phyloP scores from a whole-genome alignment of 2,329 filamentous ascomycete genomes.

The Lasiodiplodia sp. region DNA sequence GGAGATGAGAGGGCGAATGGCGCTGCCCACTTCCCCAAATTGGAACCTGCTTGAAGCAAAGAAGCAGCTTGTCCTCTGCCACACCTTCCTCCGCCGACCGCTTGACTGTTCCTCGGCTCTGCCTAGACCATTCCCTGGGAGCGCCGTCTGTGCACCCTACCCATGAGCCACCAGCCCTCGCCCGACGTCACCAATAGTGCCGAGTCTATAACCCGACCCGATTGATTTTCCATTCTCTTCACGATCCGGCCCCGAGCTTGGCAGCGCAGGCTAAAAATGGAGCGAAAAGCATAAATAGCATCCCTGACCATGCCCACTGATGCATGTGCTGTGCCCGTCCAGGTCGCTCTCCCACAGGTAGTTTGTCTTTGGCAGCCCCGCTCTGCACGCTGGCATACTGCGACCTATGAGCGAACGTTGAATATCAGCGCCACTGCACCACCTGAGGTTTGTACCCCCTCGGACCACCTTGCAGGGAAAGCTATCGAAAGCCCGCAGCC shows the following conservation, averaged over 20 bases:
- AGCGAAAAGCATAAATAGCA: neutral
- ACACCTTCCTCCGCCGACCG: neutral
- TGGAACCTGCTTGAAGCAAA: neutral
- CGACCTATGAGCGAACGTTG: neutral
- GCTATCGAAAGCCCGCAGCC: constrained; percentile 23
- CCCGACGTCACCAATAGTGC: constrained; percentile 8
- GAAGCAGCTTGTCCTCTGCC: neutral
- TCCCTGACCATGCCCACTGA: neutral
- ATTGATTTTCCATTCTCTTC: neutral
- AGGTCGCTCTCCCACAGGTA: neutral
- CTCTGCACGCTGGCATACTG: neutral
- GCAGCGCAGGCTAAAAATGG: neutral
- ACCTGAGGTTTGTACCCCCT: constrained; percentile 15
- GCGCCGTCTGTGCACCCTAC: neutral
- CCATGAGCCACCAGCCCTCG: neutral
- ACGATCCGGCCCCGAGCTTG: neutral
- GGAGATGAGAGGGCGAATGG: neutral
- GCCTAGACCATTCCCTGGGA: neutral
- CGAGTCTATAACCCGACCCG: neutral
- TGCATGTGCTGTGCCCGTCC: neutral
- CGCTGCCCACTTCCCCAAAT: neutral
- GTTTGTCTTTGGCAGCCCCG: constrained; percentile 5
- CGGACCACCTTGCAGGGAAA: constrained; percentile 3
- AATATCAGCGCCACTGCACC: neutral
- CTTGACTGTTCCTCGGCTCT: neutral